Conservation (phyloP, 176 grass and related monocot genomes). For the Oryza glumipatula region DNA sequence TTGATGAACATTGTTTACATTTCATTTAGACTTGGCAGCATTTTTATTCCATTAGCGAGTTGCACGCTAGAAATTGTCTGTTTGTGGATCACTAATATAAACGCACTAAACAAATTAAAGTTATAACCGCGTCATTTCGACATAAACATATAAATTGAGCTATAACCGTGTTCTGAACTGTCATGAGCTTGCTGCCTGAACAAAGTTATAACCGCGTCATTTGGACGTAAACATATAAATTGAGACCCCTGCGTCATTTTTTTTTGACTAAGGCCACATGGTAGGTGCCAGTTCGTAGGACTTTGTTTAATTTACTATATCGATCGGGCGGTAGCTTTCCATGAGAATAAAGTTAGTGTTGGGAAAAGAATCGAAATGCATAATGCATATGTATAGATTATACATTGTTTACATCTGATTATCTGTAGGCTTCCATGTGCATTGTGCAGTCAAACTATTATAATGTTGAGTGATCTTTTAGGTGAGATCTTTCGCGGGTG, state of each 20-base stretch:
- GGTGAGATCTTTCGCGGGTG: background rate
- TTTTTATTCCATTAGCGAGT: background rate
- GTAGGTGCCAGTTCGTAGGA: background rate
- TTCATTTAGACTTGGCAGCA: background rate
- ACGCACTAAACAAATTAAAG: background rate
- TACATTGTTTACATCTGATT: background rate
- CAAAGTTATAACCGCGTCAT: background rate
- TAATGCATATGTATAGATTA: background rate
- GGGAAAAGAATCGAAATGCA: background rate
- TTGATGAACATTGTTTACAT: conserved; percentile 16
- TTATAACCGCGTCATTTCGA: too few relatives aligned
- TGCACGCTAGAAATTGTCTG: background rate
- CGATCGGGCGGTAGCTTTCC: background rate
- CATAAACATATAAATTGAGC: too few relatives aligned
- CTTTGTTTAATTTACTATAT: background rate
- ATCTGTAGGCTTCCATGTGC: background rate
- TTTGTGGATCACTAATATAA: background rate
- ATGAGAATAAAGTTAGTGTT: background rate
- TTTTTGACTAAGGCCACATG: background rate
- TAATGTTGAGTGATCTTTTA: background rate
- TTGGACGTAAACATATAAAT: background rate
- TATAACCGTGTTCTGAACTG: background rate
- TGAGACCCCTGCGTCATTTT: background rate
- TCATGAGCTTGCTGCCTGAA: background rate
- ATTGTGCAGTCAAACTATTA: background rate